A percentile compares a stretch with the other conserved stretches of the same genome.
Evolutionary conservation across 257 asterid genomes (phyloP).

Genomic region (Primulina eburnea): DNA sequence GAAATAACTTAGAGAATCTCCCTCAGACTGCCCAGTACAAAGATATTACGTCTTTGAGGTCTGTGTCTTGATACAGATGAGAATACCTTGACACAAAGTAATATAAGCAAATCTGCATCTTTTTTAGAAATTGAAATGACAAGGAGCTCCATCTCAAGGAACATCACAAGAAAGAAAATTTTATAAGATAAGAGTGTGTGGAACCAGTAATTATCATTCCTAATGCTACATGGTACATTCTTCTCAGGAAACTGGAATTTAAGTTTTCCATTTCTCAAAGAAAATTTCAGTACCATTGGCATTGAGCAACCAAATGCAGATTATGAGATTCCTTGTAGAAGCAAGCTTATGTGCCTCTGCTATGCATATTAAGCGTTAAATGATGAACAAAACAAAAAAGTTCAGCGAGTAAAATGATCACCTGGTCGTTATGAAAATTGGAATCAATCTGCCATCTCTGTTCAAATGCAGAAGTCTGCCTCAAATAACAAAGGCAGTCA

Average conservation of each 20-base stretch:
- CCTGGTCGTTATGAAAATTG: constrained; percentile 82
- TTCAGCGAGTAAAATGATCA: constrained; percentile 31
- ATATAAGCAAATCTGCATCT: constrained; percentile 2
- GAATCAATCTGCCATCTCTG: constrained; percentile 75
- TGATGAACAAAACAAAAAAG: neutral
- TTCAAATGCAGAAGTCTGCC: constrained; percentile 63
- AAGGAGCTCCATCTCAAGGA: neutral
- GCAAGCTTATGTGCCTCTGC: constrained; percentile 14
- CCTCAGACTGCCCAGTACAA: constrained; percentile 13
- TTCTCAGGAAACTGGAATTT: neutral
- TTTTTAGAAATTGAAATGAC: neutral
- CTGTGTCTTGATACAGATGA: neutral
- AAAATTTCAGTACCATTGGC: neutral
- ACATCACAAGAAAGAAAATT: neutral
- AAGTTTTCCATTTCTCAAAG: neutral
- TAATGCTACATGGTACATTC: neutral
- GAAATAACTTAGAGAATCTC: constrained; percentile 12
- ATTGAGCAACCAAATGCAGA: neutral
- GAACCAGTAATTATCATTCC: constrained; percentile 11
- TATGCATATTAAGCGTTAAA: constrained; percentile 5
- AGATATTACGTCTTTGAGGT: constrained; percentile 5
- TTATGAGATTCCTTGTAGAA: neutral
- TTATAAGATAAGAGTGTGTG: neutral
- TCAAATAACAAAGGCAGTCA: constrained; percentile 22
- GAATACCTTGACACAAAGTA: neutral